Conservation (phyloP, 768 basidiomycete genomes). For the Termitomyces sp. region DNA sequence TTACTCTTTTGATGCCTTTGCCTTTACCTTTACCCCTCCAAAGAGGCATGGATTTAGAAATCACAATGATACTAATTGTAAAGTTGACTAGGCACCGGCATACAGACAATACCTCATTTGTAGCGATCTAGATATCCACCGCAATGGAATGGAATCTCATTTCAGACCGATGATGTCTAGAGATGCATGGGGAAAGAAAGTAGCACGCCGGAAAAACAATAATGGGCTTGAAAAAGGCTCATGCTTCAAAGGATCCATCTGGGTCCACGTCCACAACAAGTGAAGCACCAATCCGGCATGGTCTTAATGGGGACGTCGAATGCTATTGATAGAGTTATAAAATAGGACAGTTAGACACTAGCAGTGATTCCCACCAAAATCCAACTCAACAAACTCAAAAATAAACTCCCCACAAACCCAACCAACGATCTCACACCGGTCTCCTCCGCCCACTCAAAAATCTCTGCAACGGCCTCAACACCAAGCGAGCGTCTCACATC, state of each 20-base stretch:
- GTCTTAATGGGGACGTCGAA: background rate
- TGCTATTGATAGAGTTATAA: background rate
- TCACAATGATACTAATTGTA: no score
- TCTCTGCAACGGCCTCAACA: conserved; percentile 22
- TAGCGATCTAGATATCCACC: no score
- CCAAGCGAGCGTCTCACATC: conserved; percentile 17
- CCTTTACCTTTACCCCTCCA: background rate
- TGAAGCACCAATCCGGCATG: background rate
- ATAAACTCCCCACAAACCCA: background rate
- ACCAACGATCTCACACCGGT: conserved; percentile 21
- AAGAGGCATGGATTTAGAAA: no score
- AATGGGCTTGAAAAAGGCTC: background rate
- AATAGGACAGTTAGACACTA: background rate
- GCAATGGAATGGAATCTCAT: no score
- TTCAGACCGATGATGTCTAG: no score
- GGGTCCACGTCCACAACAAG: background rate
- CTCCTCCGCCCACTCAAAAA: conserved; percentile 42
- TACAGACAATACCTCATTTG: no score
- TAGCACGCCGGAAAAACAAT: no score
- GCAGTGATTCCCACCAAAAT: background rate
- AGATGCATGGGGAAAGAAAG: no score
- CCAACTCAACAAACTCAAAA: background rate
- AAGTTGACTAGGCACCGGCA: no score
- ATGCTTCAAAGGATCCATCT: background rate
- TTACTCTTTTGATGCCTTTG: conserved; percentile 34